Conservation (phyloP, 2,329 filamentous ascomycete genomes). For the Chaetomium globosum region DNA sequence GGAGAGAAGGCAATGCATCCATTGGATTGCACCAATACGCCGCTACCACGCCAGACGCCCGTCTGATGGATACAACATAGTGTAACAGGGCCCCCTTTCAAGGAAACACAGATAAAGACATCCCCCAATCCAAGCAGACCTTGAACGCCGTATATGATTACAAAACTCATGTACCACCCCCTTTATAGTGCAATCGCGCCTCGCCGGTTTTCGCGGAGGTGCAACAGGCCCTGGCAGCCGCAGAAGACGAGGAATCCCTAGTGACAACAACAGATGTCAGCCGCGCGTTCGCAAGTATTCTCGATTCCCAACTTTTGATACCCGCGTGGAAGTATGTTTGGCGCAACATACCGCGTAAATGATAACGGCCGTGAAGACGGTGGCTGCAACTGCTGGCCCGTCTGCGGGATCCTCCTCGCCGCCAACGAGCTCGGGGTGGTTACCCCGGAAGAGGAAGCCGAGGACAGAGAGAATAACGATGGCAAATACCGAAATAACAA, state of each 20-base stretch:
- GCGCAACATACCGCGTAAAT: slow-evolving; percentile 78
- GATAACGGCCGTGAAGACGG: slow-evolving; percentile 83
- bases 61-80: slow-evolving; percentile 14
- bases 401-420: slow-evolving; percentile 71
- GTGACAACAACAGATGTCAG: slow-evolving; percentile 23
- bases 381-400: slow-evolving; percentile 75
- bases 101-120: slow-evolving; percentile 7
- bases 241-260: slow-evolving; percentile 92
- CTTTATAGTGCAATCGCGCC: slow-evolving; percentile 50
- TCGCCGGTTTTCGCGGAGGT: slow-evolving; percentile 78
- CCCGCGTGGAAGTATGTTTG: no score
- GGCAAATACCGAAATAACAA: slow-evolving; percentile 67
- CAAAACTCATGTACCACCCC: slow-evolving; percentile 6
- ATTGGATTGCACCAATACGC: neutral
- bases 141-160: slow-evolving; percentile 32
- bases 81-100: slow-evolving; percentile 13
- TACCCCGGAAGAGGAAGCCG: slow-evolving; percentile 72
- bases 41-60: slow-evolving; percentile 17
- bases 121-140: slow-evolving; percentile 22
- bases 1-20: neutral
- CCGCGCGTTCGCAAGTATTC: neutral
- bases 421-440: slow-evolving; percentile 83
- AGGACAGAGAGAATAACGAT: slow-evolving; percentile 66
- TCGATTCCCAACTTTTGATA: neutral
- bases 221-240: slow-evolving; percentile 82